These are phyloP conservation scores for Papilionanthe hybrid DNA, from an alignment of 116 monocot species.

Conservation along the genomic window DNA sequence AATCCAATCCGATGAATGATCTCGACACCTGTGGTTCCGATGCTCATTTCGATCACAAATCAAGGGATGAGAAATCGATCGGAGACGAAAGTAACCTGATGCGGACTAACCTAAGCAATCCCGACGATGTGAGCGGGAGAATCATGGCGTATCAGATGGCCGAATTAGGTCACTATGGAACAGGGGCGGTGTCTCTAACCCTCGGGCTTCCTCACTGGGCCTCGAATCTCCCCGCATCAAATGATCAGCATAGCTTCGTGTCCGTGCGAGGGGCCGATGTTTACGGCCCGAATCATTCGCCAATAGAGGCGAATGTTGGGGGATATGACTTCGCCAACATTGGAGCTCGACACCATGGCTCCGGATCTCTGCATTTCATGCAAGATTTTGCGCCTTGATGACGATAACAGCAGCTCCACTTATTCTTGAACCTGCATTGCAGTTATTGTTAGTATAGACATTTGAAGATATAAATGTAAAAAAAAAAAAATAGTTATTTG, in stretches of 20 bases:
- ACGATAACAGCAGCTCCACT: not conserved
- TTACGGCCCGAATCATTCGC: conserved; percentile 21
- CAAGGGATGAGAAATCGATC: conserved; percentile 8
- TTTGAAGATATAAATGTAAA: not conserved
- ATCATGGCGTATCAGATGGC: conserved; percentile 57
- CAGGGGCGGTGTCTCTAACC: conserved; percentile 52
- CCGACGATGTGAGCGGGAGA: conserved; percentile 21
- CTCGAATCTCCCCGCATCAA: conserved; percentile 21
- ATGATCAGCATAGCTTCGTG: conserved; percentile 22
- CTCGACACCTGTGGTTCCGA: conserved; percentile 13
- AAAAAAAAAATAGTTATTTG: not conserved
- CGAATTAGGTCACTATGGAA: conserved; percentile 36
- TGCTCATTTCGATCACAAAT: conserved; percentile 19
- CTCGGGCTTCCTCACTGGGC: conserved; percentile 58
- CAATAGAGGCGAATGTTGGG: conserved; percentile 9
- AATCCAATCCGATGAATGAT: conserved; percentile 22
- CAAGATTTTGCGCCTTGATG: conserved; percentile 59
- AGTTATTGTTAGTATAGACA: not conserved
- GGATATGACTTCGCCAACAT: conserved; percentile 24
- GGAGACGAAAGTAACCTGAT: conserved; percentile 24
- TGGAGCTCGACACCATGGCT: conserved; percentile 20
- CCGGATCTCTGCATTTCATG: conserved; percentile 23
- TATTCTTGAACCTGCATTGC: not conserved
- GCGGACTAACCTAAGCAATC: conserved; percentile 29
- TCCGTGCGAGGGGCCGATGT: conserved; percentile 36